These are phyloP conservation scores for Sungouiella thailandica DNA, from an alignment of 805 yeast species.

Conservation along the genomic window DNA sequence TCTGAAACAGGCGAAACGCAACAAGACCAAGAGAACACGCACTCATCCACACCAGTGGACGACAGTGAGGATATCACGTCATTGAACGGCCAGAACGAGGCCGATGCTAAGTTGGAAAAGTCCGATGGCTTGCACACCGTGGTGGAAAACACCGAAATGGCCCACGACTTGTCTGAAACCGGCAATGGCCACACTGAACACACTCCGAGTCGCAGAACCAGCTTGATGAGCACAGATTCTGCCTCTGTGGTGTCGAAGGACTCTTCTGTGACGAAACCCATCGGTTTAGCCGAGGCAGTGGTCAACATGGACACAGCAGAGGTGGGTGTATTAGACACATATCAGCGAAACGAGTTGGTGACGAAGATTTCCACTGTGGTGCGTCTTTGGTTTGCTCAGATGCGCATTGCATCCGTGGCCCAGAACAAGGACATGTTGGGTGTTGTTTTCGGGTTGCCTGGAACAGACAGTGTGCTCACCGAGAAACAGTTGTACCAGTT, in stretches of 20 bases:
- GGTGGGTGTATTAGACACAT: neutral
- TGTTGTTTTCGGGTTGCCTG: slow-evolving; percentile 18
- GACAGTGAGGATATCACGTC: slow-evolving; percentile 18
- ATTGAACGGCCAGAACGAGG: too few species aligned
- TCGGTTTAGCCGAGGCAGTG: too few species aligned
- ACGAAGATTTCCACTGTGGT: slow-evolving; percentile 19
- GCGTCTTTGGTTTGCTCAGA: slow-evolving; percentile 18
- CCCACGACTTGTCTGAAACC: too few species aligned
- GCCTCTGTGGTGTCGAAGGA: too few species aligned
- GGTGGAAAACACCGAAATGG: too few species aligned
- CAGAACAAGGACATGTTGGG: slow-evolving; percentile 10
- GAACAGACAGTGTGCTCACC: slow-evolving; percentile 9
- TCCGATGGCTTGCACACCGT: too few species aligned
- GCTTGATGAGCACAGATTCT: too few species aligned
- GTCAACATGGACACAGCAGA: too few species aligned
- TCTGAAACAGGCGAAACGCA: neutral
- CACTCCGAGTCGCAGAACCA: too few species aligned
- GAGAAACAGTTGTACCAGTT: slow-evolving; percentile 13
- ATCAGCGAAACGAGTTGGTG: slow-evolving; percentile 3
- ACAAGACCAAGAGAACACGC: neutral
- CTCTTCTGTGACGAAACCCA: too few species aligned
- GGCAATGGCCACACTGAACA: too few species aligned
- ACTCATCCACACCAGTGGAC: slow-evolving; percentile 4
- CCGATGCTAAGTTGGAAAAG: too few species aligned
- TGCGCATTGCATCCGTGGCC: slow-evolving; percentile 7